Evolutionary conservation across 495 filamentous ascomycete species (phyloP), one percentile per base, ranked within the genome.

Genomic region (Neurospora sublineolata): DNA sequence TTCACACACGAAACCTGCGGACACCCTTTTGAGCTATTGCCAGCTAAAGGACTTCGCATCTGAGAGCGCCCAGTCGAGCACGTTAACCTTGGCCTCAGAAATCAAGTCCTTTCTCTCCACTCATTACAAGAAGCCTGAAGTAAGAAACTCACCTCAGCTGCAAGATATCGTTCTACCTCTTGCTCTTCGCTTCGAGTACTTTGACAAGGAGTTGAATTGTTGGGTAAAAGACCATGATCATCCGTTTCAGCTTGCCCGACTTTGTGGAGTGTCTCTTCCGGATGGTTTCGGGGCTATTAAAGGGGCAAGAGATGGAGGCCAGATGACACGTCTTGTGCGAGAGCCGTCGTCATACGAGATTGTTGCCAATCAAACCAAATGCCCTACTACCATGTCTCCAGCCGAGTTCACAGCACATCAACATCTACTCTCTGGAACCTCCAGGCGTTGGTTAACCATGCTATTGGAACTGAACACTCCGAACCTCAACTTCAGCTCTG

Each of bases 341-440:
- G 84, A 83, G 8, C 86, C 82, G 30, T 84, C 85, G 9, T 88
- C 84, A 37, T 86, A 89, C 77, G 78, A 88, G 69, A 76, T 86
- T 4, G 80, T 90, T 39, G 88, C 87, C 1, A 86, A 80, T 36
- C 85, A 88, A 68, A 81, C 76, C 0, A 77, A 79, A 30, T 87
- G 86, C 68, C 86, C 87, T 1, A 41, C 76, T 5, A 76, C 79
- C 4, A 68, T 88, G 20, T 83, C 81, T 36, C 68, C 83, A 1
- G 82, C 84, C 71, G 86, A 88, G 69, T 89, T 84, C 58, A 81
- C 80, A 70, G 77, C 85, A 4, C 87, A 81, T 73, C 86, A 88
- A 72, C 79, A 75, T 5, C 75, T 89, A 3, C 64, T 83, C 1
- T 79, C 81, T 8, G 86, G 86, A 0, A 81, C 76, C 11, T 67